phyloP scores from a whole-genome alignment of 768 basidiomycete genomes.

The Phanerochaete sordida region DNA sequence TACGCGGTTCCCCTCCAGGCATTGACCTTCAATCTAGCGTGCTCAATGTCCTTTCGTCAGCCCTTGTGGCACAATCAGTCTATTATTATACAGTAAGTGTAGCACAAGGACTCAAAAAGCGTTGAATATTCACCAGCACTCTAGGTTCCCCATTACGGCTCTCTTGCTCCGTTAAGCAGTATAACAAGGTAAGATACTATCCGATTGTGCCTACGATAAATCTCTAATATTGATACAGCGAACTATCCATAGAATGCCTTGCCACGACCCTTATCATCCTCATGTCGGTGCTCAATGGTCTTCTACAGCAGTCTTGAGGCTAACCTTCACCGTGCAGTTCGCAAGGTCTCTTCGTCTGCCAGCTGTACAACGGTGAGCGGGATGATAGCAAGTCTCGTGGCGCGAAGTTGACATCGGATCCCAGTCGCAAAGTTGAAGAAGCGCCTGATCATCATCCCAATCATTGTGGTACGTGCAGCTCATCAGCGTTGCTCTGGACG shows the following conservation, averaged over 20 bases:
- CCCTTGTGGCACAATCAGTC: conserved; percentile 39
- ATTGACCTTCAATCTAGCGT: conserved; percentile 1
- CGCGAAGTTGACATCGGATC: neutral
- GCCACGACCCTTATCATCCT: conserved; percentile 40
- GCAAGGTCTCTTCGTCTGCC: conserved; percentile 41
- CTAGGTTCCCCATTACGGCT: conserved; percentile 45
- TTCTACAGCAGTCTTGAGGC: neutral
- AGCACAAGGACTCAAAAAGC: too few relatives aligned
- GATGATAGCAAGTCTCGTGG: neutral
- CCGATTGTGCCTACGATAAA: neutral
- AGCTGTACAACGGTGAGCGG: conserved; percentile 33
- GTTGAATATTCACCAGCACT: too few relatives aligned
- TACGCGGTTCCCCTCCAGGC: neutral
- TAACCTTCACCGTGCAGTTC: conserved; percentile 27
- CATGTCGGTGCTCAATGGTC: conserved; percentile 20
- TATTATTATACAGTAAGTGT: conserved; percentile 40
- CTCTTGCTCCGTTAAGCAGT: conserved; percentile 32
- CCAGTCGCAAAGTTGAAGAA: neutral
- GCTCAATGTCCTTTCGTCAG: conserved; percentile 37
- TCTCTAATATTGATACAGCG: conserved; percentile 21
- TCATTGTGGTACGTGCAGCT: neutral
- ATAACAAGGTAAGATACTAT: conserved; percentile 34
- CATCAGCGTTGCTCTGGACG: neutral
- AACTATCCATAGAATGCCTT: conserved; percentile 40
- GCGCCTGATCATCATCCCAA: neutral